phyloP scores from a whole-genome alignment of 2,329 filamentous ascomycete species.

The Fusarium anguioides region DNA sequence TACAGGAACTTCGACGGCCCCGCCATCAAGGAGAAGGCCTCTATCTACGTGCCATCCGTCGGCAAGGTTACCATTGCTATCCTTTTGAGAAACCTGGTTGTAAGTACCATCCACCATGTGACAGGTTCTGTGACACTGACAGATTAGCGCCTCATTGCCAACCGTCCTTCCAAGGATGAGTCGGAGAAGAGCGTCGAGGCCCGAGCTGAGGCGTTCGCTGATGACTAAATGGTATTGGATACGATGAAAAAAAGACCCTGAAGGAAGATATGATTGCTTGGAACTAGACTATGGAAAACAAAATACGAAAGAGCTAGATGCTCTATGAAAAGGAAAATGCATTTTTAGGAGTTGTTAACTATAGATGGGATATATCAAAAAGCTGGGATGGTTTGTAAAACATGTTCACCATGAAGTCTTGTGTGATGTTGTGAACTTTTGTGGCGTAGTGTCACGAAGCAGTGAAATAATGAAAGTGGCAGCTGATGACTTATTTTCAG shows the following conservation, averaged over 20 bases:
- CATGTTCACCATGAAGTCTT: neutral
- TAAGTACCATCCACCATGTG: slow-evolving; percentile 58
- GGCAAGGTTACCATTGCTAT: slow-evolving; percentile 98
- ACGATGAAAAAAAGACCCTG: neutral
- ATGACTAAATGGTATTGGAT: slow-evolving; percentile 46
- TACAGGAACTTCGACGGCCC: slow-evolving; percentile 90
- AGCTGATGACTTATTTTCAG: slow-evolving; percentile 3
- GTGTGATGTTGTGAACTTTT: slow-evolving; percentile 3
- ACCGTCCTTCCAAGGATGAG: slow-evolving; percentile 56
- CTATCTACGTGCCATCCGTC: slow-evolving; percentile 96
- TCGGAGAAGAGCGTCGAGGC: slow-evolving; percentile 52
- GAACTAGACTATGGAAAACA: slow-evolving; percentile 27
- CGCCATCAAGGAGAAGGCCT: slow-evolving; percentile 92
- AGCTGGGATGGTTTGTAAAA: slow-evolving; percentile 1
- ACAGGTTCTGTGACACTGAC: slow-evolving; percentile 40
- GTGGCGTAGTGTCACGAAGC: neutral
- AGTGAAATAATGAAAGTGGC: neutral
- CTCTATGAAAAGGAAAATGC: slow-evolving; percentile 23
- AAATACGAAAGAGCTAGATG: slow-evolving; percentile 11
- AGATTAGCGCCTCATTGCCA: slow-evolving; percentile 62
- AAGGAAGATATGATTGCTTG: slow-evolving; percentile 21
- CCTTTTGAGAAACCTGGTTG: slow-evolving; percentile 86
- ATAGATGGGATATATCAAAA: slow-evolving; percentile 38
- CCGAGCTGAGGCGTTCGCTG: slow-evolving; percentile 56
- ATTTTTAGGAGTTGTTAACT: slow-evolving; percentile 38